phyloP scores from a whole-genome alignment of 805 yeast genomes.

The Novakomyces olei region DNA sequence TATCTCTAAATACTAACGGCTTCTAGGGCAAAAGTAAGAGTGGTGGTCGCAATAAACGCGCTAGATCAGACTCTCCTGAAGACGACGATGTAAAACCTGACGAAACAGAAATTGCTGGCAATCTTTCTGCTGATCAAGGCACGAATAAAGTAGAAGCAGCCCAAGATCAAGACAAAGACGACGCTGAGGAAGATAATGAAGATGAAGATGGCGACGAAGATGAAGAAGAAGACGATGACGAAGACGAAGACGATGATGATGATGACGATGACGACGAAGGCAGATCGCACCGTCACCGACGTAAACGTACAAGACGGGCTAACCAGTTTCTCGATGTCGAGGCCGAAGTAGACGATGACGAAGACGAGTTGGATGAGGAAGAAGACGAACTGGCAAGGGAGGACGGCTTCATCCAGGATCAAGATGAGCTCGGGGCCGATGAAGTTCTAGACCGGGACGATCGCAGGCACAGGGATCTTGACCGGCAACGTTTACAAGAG shows the following conservation, averaged over 20 bases:
- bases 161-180: not conserved
- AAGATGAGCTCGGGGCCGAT: slow-evolving; percentile 30
- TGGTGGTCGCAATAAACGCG: too few species aligned
- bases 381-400: slow-evolving; percentile 80
- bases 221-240: slow-evolving; percentile 1
- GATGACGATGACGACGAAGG: slow-evolving; percentile 9
- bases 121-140: too few species aligned
- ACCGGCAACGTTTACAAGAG: slow-evolving; percentile 61
- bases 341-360: slow-evolving; percentile 97
- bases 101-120: too few species aligned
- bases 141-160: not conserved
- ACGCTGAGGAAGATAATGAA: not conserved
- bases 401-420: slow-evolving; percentile 36
- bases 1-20: too few species aligned
- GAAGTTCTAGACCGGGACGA: slow-evolving; percentile 30
- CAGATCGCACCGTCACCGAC: slow-evolving; percentile 9
- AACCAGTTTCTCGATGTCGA: slow-evolving; percentile 94
- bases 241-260: slow-evolving; percentile 5
- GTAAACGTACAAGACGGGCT: slow-evolving; percentile 21
- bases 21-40: too few species aligned
- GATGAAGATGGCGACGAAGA: slow-evolving; percentile 3
- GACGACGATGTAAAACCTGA: too few species aligned
- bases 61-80: too few species aligned
- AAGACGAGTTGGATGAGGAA: slow-evolving; percentile 79
- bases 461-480: slow-evolving; percentile 75